phyloP scores from a whole-genome alignment of 2,329 filamentous ascomycete genomes.

The Chaetomium sp. region DNA sequence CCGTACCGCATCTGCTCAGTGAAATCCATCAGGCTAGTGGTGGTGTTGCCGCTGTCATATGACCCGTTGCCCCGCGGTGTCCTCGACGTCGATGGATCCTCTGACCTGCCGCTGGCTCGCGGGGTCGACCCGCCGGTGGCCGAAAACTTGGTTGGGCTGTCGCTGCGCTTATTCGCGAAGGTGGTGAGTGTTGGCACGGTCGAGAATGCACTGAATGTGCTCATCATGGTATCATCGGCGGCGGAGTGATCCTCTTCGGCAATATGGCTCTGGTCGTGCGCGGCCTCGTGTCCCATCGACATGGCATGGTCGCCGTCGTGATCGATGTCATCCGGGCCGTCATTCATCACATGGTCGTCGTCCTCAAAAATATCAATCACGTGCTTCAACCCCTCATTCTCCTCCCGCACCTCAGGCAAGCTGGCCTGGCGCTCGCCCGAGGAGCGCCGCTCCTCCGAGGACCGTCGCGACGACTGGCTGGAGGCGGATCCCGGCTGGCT shows the following conservation, averaged over 20 bases:
- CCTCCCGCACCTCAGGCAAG: slow-evolving; percentile 51
- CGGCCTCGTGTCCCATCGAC: slow-evolving; percentile 9
- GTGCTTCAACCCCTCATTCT: slow-evolving; percentile 59
- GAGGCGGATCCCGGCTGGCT: slow-evolving; percentile 39
- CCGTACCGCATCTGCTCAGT: slow-evolving; percentile 68
- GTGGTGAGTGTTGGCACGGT: slow-evolving; percentile 85
- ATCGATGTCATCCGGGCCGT: slow-evolving; percentile 32
- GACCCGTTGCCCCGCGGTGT: slow-evolving; percentile 41
- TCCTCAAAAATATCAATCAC: slow-evolving; percentile 67
- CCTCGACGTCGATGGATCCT: slow-evolving; percentile 38
- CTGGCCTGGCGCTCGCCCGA: slow-evolving; percentile 42
- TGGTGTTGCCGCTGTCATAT: slow-evolving; percentile 57
- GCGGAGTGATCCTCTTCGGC: slow-evolving; percentile 48
- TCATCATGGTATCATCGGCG: slow-evolving; percentile 73
- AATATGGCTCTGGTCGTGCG: slow-evolving; percentile 17
- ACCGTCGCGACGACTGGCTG: slow-evolving; percentile 28
- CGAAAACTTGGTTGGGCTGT: slow-evolving; percentile 61
- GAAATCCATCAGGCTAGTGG: slow-evolving; percentile 83
- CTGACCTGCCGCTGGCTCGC: slow-evolving; percentile 40
- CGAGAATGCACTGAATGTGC: slow-evolving; percentile 86
- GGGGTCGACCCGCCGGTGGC: slow-evolving; percentile 45
- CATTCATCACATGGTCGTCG: slow-evolving; percentile 42
- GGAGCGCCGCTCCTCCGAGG: slow-evolving; percentile 21
- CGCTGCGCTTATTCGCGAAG: slow-evolving; percentile 69
- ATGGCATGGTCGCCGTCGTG: slow-evolving; percentile 32